A percentile compares a stretch with the other conserved stretches of the same genome.
These are phyloP conservation scores for Dioszegia crocea DNA, from an alignment of 768 basidiomycete genomes.

Conservation along the genomic window DNA sequence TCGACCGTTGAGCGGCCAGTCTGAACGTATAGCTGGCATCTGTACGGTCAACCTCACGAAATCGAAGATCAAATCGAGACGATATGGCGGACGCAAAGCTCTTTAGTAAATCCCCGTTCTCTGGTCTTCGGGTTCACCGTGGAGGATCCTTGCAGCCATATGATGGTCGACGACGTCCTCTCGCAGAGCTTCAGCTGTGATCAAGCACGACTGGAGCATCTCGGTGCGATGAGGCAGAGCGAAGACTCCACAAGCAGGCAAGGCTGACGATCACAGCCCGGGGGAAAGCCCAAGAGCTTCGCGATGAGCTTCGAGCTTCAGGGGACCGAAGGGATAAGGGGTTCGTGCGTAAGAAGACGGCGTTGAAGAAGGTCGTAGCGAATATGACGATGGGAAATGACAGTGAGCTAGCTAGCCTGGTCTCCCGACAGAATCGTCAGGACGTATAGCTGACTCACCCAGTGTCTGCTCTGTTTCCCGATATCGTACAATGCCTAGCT, in stretches of 20 bases:
- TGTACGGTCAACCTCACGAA: not conserved
- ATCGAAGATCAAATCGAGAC: not conserved
- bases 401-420: slow-evolving; percentile 71
- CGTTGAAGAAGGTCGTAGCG: slow-evolving; percentile 94
- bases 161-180: too few species aligned
- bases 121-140: not conserved
- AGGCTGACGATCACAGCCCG: slow-evolving; percentile 33
- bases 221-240: too few species aligned
- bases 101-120: slow-evolving; percentile 42
- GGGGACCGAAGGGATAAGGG: slow-evolving; percentile 92
- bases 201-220: too few species aligned
- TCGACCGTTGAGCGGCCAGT: too few species aligned
- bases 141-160: not conserved
- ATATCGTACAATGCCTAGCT: slow-evolving; percentile 90
- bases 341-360: slow-evolving; percentile 83
- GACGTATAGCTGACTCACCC: slow-evolving; percentile 8
- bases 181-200: too few species aligned
- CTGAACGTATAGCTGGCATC: not conserved
- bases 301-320: slow-evolving; percentile 81
- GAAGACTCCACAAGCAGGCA: too few species aligned
- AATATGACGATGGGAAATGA: slow-evolving; percentile 99
- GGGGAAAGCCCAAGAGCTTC: slow-evolving; percentile 64
- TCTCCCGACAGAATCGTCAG: not conserved
- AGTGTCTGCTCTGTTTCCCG: slow-evolving; percentile 95
- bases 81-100: slow-evolving; percentile 51